phyloP scores from a whole-genome alignment of 352 stramenopile species.

The Aphanomyces cochlioides region DNA sequence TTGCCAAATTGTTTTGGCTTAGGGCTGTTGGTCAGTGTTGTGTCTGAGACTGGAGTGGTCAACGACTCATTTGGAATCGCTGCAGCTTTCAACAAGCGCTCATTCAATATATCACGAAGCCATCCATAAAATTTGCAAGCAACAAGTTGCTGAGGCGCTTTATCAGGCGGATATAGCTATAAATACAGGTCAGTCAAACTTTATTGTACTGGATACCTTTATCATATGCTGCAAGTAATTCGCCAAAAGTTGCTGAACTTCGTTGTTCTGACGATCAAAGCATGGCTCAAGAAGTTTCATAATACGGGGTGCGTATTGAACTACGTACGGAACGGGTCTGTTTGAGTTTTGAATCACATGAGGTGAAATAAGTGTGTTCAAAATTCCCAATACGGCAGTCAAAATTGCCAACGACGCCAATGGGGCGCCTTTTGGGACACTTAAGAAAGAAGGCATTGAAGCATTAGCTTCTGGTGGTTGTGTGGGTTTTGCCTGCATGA shows the following conservation, averaged over 20 bases:
- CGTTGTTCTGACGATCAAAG: constrained; percentile 77
- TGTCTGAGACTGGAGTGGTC: constrained; percentile 18
- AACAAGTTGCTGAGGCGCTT: constrained; percentile 62
- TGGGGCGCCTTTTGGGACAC: constrained; percentile 73
- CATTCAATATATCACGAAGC: constrained; percentile 82
- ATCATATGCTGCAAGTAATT: constrained; percentile 68
- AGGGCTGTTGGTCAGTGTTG: constrained; percentile 24
- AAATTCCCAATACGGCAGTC: constrained; percentile 79
- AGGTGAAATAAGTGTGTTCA: constrained; percentile 76
- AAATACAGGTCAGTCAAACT: not conserved
- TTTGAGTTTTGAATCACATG: constrained; percentile 72
- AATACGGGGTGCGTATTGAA: constrained; percentile 83
- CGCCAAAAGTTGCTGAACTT: constrained; percentile 69
- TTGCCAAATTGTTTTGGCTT: constrained; percentile 21
- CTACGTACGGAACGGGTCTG: constrained; percentile 72
- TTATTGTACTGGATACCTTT: constrained; percentile 38
- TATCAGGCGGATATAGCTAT: constrained; percentile 74
- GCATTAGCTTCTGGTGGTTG: constrained; percentile 33
- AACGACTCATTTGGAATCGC: constrained; percentile 40
- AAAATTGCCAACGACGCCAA: constrained; percentile 83
- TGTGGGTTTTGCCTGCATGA: constrained; percentile 51
- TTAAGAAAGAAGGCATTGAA: constrained; percentile 77
- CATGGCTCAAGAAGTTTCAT: constrained; percentile 88
- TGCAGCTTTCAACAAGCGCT: constrained; percentile 65
- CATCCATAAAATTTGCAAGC: constrained; percentile 86